Evolutionary conservation across 148 eudicot genomes (phyloP), one percentile per base, ranked within the genome.

Genomic region (Nepenthes gracilis): DNA sequence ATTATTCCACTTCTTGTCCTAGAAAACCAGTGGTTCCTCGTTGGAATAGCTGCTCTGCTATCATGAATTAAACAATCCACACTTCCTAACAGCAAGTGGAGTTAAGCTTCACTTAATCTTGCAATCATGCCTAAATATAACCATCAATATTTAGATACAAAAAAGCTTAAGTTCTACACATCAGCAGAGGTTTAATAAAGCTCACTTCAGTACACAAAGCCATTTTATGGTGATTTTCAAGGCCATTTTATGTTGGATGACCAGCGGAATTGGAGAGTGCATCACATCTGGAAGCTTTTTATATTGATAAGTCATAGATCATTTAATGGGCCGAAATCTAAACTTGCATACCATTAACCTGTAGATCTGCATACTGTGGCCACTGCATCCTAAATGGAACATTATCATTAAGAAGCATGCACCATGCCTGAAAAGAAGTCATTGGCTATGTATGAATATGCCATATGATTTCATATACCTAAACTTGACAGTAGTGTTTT

Each of bases 301-400:
- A n/a, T 52, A 52, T 11, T 52, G 6, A 23, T 4, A 34, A 47
- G 54, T 49, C 10, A 61, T 5, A 37, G 38, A 47, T 48, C 54
- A 11, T 4, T 11, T 12, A 50, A 50, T 47, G 14, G 33, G 9
- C 2, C 2, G 34, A 37, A 9, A 11, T 3, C 49, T 9, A 43
- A 48, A 59, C 6, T 57, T 58, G 40, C 73, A 74, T 82, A 93
- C 98, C 98, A 73, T 92, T 92, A 62, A 92, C 74, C 70, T 83
- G 90, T 54, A 92, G 75, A 67, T 88, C 96, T 35, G 96, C 85
- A 74, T 83, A 75, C 59, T 73, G 82, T 43, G 95, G 98, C 98
- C 98, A 92, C 43, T 92, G 98, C 78, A 88, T 78, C 85, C 98
- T 86, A 79, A 82, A 92, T 57, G 80, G 84, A 66, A 92, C 98